A percentile compares a stretch with the other conserved stretches of the same genome.
These are phyloP conservation scores for Exobasidium rhododendri DNA, from an alignment of 1,284 basidiomycete genomes.

Conservation along the genomic window DNA sequence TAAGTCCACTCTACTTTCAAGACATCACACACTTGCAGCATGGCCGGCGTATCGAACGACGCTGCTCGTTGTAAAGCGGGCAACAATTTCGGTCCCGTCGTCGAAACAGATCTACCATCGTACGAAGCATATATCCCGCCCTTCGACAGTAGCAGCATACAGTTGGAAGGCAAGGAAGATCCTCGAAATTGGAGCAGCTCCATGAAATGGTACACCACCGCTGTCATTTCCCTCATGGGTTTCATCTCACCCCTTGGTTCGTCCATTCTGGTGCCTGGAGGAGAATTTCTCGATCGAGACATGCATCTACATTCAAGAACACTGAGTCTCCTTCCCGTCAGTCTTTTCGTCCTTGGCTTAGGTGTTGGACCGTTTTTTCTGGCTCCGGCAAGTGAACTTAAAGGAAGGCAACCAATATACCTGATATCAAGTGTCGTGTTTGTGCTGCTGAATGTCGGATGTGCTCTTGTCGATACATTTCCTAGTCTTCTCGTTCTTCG, in stretches of 20 bases:
- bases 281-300: conserved; percentile 23
- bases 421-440: conserved; percentile 42
- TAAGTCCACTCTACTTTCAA: no score
- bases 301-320: conserved; percentile 28
- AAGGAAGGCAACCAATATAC: conserved; percentile 57
- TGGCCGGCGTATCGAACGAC: no score
- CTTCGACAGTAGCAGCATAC: conserved; percentile 10
- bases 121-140: background rate
- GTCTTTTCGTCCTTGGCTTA: conserved; percentile 39
- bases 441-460: conserved; percentile 53
- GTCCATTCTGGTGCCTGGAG: conserved; percentile 39
- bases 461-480: conserved; percentile 48
- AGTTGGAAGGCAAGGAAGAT: conserved; percentile 21
- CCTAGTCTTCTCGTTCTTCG: conserved; percentile 39
- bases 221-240: conserved; percentile 46
- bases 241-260: conserved; percentile 49
- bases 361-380: conserved; percentile 58
- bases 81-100: no score
- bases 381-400: conserved; percentile 58
- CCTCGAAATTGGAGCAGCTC: conserved; percentile 19
- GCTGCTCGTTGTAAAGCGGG: no score
- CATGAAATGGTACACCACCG: conserved; percentile 36
- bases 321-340: conserved; percentile 35
- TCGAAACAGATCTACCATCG: no score
- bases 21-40: no score